Evolutionary conservation across 768 basidiomycete species (phyloP), one percentile per base, ranked within the genome.

Genomic region (Lyophyllum semitale): DNA sequence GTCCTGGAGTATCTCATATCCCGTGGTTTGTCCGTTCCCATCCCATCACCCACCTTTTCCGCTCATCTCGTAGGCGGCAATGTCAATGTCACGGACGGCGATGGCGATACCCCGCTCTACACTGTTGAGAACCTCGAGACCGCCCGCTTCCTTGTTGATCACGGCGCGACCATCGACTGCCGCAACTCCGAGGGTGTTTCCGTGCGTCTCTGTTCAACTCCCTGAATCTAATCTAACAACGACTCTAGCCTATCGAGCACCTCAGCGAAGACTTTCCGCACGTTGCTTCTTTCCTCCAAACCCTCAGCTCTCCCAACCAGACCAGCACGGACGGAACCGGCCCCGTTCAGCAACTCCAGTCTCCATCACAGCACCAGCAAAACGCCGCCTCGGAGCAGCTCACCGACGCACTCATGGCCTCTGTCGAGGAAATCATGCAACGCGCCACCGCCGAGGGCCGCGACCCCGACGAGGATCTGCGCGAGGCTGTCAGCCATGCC

Each of bases 81-180:
- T 66, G 89, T 95, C 54, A 94, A 97, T 66, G 70, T 95, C 57
- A 81, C 84, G 1, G 95, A 97, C 67, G 78, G 77, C 49, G 95
- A 97, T 65, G 91, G 91, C 8, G 95, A 97, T 68, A 96, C 94
- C 9, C 95, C 95, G 9, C 75, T 97, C 17, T 96, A 91, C 76
- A 91, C 91, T 23, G 93, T 93, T 43, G 95, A 97, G 72, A 82
- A 84, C 67, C 64, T 91, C 38, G 82, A 87, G 55, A 89, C 89
- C 0, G 94, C 95, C 2, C 78, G 76, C 13, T 93, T 79, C 71
- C 84, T 97, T 58, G 75, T 96, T 61, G 79, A 89, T 52, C 84
- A 88, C 58, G 94, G 94, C 17, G 93, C 94, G 5, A 68, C 73
- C 46, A 68, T 87, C 25, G 75, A 82, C 64, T 72, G 77, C 59